These are phyloP conservation scores for Adansonia gregorii DNA, from an alignment of 441 rosid species.

Conservation along the genomic window DNA sequence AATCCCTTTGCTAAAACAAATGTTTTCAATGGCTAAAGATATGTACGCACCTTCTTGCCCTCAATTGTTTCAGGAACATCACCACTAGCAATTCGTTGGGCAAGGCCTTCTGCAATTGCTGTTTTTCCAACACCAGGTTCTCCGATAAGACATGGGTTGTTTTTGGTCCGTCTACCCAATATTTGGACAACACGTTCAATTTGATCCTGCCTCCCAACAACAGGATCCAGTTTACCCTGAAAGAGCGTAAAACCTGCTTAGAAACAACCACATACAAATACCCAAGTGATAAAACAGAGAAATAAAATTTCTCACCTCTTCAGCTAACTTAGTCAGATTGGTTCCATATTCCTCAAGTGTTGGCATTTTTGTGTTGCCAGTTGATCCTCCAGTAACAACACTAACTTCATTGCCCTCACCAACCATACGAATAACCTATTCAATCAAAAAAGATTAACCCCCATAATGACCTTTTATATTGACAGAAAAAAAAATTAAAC, in stretches of 20 bases:
- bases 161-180: slow-evolving; percentile 89
- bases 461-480: neutral
- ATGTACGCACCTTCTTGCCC: slow-evolving; percentile 65
- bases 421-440: slow-evolving; percentile 94
- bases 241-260: slow-evolving; percentile 27
- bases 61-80: slow-evolving; percentile 90
- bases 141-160: slow-evolving; percentile 98
- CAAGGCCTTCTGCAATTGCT: slow-evolving; percentile 98
- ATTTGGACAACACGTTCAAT: slow-evolving; percentile 90
- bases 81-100: slow-evolving; percentile 81
- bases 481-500: neutral
- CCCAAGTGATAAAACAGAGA: neutral
- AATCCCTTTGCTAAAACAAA: slow-evolving; percentile 2
- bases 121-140: slow-evolving; percentile 99
- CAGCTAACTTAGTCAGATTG: slow-evolving; percentile 93
- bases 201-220: slow-evolving; percentile 91
- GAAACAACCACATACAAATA: slow-evolving; percentile 7
- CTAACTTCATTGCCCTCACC: slow-evolving; percentile 90
- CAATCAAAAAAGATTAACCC: slow-evolving; percentile 18
- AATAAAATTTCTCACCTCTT: slow-evolving; percentile 63
- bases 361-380: slow-evolving; percentile 85
- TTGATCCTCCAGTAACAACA: slow-evolving; percentile 79
- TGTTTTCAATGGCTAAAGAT: neutral
- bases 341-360: slow-evolving; percentile 99
- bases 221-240: slow-evolving; percentile 95